phyloP scores from a whole-genome alignment of 139 green algal species.

The Chlorella ohadii region DNA sequence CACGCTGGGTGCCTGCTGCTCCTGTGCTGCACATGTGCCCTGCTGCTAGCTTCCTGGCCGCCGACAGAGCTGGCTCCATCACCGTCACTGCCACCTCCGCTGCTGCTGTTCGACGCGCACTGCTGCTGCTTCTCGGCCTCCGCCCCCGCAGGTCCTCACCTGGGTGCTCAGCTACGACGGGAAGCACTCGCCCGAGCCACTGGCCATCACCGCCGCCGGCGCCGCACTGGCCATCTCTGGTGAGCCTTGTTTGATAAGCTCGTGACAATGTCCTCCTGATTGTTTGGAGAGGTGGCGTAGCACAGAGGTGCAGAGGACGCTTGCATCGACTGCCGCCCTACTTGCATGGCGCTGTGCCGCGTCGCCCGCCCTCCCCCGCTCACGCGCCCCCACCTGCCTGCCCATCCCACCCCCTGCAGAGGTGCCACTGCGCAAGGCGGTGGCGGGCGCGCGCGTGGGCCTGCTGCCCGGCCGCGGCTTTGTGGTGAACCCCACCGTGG shows the following conservation, averaged over 20 bases:
- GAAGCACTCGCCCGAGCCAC: slow-evolving; percentile 81
- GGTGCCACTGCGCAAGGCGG: slow-evolving; percentile 81
- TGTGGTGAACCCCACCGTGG: slow-evolving; percentile 87
- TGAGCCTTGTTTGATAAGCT: slow-evolving; percentile 10
- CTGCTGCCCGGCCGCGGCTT: slow-evolving; percentile 66
- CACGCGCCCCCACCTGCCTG: neutral
- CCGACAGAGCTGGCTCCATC: no score
- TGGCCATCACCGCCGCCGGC: slow-evolving; percentile 94
- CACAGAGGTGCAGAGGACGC: no score
- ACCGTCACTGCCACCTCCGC: no score
- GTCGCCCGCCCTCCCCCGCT: no score
- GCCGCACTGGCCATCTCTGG: slow-evolving; percentile 86
- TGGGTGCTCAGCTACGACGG: slow-evolving; percentile 93
- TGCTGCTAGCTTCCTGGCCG: neutral
- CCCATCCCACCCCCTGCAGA: slow-evolving; percentile 53
- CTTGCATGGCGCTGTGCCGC: no score
- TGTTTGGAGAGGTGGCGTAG: no score
- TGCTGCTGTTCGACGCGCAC: no score
- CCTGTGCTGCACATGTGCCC: neutral
- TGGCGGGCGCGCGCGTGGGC: slow-evolving; percentile 92
- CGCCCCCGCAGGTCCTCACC: slow-evolving; percentile 46
- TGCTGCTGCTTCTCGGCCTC: no score
- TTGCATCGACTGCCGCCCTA: neutral
- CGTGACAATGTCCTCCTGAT: no score
- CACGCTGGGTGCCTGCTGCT: no score